These are phyloP conservation scores for Chenopodium quinoa DNA, from an alignment of 148 eudicot species.

Conservation along the genomic window DNA sequence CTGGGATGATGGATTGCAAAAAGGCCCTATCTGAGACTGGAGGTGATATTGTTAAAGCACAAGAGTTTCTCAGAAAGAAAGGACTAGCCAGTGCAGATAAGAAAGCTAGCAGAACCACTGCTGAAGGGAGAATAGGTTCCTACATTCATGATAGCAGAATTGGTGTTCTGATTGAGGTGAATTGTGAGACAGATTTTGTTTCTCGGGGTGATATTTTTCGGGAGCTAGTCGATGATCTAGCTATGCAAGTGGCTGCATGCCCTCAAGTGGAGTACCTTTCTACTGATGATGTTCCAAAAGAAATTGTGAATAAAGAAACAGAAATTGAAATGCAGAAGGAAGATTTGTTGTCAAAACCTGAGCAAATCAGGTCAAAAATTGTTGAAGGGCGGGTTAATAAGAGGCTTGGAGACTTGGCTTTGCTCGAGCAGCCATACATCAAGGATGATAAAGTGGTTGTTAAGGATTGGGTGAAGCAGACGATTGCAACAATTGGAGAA, in stretches of 20 bases:
- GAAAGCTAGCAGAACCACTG: slow-evolving; percentile 82
- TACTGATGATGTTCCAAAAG: slow-evolving; percentile 80
- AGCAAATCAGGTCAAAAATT: slow-evolving; percentile 77
- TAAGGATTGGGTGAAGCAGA: slow-evolving; percentile 90
- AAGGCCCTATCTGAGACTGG: slow-evolving; percentile 82
- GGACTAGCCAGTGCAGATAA: slow-evolving; percentile 96
- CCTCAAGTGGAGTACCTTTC: slow-evolving; percentile 81
- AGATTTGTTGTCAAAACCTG: slow-evolving; percentile 84
- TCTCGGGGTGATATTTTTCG: slow-evolving; percentile 89
- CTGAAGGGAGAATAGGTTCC: slow-evolving; percentile 93
- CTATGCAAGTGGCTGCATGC: slow-evolving; percentile 99
- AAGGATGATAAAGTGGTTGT: slow-evolving; percentile 85
- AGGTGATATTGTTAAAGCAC: slow-evolving; percentile 78
- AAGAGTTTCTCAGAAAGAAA: slow-evolving; percentile 88
- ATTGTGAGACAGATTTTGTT: slow-evolving; percentile 96
- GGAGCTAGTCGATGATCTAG: slow-evolving; percentile 83
- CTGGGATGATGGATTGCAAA: slow-evolving; percentile 99
- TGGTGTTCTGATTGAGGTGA: slow-evolving; percentile 85
- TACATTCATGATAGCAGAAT: slow-evolving; percentile 91
- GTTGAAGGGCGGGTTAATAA: slow-evolving; percentile 90
- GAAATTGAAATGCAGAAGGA: slow-evolving; percentile 94
- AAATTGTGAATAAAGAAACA: slow-evolving; percentile 67
- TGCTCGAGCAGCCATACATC: slow-evolving; percentile 92
- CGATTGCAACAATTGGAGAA: slow-evolving; percentile 87
- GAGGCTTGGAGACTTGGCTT: slow-evolving; percentile 87